Percentiles rank a stretch among this genome's conserved stretches.
phyloP scores from a whole-genome alignment of 306 rosid species.

The Corylus avellana region DNA sequence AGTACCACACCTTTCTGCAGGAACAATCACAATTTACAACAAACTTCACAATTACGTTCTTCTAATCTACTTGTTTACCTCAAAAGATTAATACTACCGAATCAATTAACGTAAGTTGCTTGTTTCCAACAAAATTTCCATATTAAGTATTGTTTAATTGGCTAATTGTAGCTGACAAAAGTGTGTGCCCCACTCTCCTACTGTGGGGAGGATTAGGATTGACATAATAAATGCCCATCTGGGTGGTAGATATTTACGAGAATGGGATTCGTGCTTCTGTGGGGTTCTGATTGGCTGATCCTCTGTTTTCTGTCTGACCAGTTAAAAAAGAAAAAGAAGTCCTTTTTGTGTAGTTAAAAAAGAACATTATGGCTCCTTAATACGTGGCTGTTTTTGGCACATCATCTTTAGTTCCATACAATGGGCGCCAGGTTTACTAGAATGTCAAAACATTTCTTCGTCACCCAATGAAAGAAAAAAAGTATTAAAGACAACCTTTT shows the following conservation, averaged over 20 bases:
- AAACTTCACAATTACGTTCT: constrained; percentile 39
- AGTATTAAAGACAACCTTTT: neutral
- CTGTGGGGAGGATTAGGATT: constrained; percentile 24
- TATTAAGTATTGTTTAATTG: constrained; percentile 33
- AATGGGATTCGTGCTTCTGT: constrained; percentile 34
- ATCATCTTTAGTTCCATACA: neutral
- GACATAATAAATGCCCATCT: constrained; percentile 36
- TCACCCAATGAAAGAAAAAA: neutral
- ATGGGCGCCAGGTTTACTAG: constrained; percentile 13
- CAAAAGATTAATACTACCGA: constrained; percentile 1
- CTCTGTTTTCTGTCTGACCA: constrained; percentile 4
- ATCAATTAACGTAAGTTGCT: constrained; percentile 7
- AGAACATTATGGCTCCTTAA: constrained; percentile 19
- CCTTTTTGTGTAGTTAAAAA: constrained; percentile 28
- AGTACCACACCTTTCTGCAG: constrained; percentile 32
- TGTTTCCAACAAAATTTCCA: constrained; percentile 10
- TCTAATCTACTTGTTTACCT: constrained; percentile 25
- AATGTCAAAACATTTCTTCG: neutral
- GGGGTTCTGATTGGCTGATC: constrained; percentile 48
- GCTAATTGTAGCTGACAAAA: constrained; percentile 41
- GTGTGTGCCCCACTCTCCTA: constrained; percentile 42
- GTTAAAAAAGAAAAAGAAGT: neutral
- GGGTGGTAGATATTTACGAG: constrained; percentile 34
- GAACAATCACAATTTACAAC: constrained; percentile 27
- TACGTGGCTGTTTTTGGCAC: constrained; percentile 37